Conservation (phyloP, 202 grass and related monocot genomes). For the Setaria italica region DNA sequence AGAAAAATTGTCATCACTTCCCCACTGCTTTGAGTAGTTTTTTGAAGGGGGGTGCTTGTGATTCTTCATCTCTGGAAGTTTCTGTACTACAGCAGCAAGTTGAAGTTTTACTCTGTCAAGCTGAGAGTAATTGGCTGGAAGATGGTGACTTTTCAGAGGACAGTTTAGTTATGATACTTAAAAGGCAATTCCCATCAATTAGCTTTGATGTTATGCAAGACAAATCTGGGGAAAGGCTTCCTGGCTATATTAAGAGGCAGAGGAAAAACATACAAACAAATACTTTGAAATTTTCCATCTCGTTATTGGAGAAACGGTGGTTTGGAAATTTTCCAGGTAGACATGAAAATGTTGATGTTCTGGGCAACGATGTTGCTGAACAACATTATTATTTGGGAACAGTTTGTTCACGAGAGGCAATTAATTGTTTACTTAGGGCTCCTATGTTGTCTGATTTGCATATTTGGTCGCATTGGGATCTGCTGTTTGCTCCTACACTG, state of each 20-base stretch:
- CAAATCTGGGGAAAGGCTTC: constrained; percentile 54
- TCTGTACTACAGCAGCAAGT: constrained; percentile 71
- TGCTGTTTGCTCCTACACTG: constrained; percentile 78
- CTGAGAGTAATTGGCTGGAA: constrained; percentile 61
- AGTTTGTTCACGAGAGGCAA: constrained; percentile 67
- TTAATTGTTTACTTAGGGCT: constrained; percentile 76
- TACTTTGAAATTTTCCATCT: constrained; percentile 69
- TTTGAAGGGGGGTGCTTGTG: constrained; percentile 47
- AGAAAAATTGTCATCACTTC: constrained; percentile 60
- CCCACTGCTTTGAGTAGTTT: constrained; percentile 53
- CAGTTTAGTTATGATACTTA: constrained; percentile 69
- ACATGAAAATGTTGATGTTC: constrained; percentile 31
- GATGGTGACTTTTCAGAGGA: constrained; percentile 50
- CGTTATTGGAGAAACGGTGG: constrained; percentile 83
- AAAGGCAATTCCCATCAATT: constrained; percentile 83
- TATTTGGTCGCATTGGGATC: constrained; percentile 91
- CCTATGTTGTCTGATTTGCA: constrained; percentile 95
- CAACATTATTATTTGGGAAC: constrained; percentile 55
- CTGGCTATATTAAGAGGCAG: constrained; percentile 45
- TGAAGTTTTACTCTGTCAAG: constrained; percentile 72
- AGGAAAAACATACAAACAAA: constrained; percentile 54
- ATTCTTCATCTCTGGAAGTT: constrained; percentile 51
- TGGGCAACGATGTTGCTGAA: constrained; percentile 28
- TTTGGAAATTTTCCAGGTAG: constrained; percentile 46
- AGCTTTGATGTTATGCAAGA: constrained; percentile 64